These are phyloP conservation scores for Saccharomycopsis oosterbeekiorum DNA, from an alignment of 805 yeast genomes.

Conservation along the genomic window DNA sequence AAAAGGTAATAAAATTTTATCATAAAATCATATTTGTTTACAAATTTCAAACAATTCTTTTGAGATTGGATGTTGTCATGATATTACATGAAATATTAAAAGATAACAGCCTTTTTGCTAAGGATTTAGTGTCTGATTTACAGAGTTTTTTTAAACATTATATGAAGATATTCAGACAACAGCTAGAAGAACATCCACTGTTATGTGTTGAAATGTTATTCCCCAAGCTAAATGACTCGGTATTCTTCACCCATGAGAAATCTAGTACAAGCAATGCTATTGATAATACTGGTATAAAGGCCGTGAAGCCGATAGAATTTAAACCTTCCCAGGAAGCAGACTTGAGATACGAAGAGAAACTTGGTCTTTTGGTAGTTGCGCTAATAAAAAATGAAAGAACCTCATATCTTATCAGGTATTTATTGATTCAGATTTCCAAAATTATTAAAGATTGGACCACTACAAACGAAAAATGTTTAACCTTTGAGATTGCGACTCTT, in stretches of 20 bases:
- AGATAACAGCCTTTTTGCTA: slow-evolving; percentile 35
- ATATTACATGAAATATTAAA: slow-evolving; percentile 42
- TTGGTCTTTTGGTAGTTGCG: slow-evolving; percentile 30
- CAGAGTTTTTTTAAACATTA: slow-evolving; percentile 57
- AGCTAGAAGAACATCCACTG: slow-evolving; percentile 40
- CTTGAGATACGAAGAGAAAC: slow-evolving; percentile 22
- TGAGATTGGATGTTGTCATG: slow-evolving; percentile 65
- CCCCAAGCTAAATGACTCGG: slow-evolving; percentile 38
- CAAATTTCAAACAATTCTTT: slow-evolving; percentile 47
- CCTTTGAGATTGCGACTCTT: neutral
- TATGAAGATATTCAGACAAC: slow-evolving; percentile 46
- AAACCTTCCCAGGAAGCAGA: slow-evolving; percentile 4
- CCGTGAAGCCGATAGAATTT: slow-evolving; percentile 23
- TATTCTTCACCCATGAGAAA: slow-evolving; percentile 27
- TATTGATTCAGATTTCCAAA: neutral
- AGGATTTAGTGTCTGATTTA: slow-evolving; percentile 39
- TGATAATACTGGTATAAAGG: slow-evolving; percentile 3
- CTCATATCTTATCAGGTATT: neutral
- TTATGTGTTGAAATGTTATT: slow-evolving; percentile 58
- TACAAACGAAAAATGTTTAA: neutral
- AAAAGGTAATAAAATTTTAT: slow-evolving; percentile 56
- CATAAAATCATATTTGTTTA: slow-evolving; percentile 59
- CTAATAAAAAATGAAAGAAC: slow-evolving; percentile 1
- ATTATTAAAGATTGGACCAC: neutral
- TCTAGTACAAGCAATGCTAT: neutral